phyloP scores from a whole-genome alignment of 108 stramenopile species.

The Nitzschia sp. region DNA sequence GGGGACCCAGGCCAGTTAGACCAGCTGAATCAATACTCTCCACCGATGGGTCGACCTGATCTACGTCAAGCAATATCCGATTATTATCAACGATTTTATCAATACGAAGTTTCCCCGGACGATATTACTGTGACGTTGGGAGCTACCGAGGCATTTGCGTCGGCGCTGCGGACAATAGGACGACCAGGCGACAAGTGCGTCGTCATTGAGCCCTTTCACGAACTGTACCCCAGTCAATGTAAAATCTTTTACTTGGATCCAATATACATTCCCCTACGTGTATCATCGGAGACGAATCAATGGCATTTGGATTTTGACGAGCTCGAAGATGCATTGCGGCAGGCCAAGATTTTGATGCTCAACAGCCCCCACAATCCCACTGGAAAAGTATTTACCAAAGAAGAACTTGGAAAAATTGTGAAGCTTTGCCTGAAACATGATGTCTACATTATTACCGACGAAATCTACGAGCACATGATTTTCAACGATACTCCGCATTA shows the following conservation, averaged over 20 bases:
- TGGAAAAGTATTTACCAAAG: constrained; percentile 79
- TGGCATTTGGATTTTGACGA: constrained; percentile 63
- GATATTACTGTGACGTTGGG: constrained; percentile 70
- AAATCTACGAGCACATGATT: constrained; percentile 78
- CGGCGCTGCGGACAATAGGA: constrained; percentile 62
- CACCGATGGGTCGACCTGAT: constrained; percentile 69
- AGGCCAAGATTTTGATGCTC: constrained; percentile 70
- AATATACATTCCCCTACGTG: constrained; percentile 49
- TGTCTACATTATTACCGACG: constrained; percentile 72
- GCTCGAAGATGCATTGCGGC: constrained; percentile 48
- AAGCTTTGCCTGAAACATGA: constrained; percentile 55
- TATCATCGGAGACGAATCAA: constrained; percentile 1
- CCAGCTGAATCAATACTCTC: constrained; percentile 72
- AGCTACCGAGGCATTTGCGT: constrained; percentile 74
- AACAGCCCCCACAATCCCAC: constrained; percentile 98
- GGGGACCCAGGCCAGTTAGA: constrained; percentile 21
- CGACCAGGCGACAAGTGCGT: constrained; percentile 69
- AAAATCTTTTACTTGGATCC: constrained; percentile 68
- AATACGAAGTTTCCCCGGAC: constrained; percentile 46
- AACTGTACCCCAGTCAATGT: constrained; percentile 71
- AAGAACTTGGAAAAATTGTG: constrained; percentile 76
- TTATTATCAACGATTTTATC: constrained; percentile 62
- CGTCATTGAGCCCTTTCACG: constrained; percentile 78
- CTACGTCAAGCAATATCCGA: constrained; percentile 47
- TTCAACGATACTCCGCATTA: constrained; percentile 33